These are phyloP conservation scores for Oidium heveae DNA, from an alignment of 2,329 filamentous ascomycete genomes.

Conservation along the genomic window DNA sequence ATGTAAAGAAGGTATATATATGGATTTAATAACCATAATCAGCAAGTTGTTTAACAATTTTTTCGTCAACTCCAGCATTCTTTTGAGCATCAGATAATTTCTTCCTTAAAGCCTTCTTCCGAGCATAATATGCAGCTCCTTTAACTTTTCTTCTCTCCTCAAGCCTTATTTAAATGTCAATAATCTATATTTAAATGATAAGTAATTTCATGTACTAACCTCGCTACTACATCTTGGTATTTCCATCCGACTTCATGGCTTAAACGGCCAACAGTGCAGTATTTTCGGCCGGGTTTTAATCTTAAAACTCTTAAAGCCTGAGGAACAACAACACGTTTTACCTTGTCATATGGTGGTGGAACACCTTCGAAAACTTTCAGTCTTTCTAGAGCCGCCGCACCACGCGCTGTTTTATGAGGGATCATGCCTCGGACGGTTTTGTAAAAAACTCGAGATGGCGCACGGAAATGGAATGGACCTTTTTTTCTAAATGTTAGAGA, in stretches of 20 bases:
- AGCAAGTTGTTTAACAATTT: slow-evolving; percentile 73
- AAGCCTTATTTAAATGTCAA: slow-evolving; percentile 33
- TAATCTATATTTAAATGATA: background rate
- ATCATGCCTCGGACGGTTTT: slow-evolving; percentile 99
- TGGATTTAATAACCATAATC: slow-evolving; percentile 62
- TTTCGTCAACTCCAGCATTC: slow-evolving; percentile 63
- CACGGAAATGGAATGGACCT: slow-evolving; percentile 99
- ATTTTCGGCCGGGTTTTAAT: slow-evolving; percentile 98
- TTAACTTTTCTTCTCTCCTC: slow-evolving; percentile 99
- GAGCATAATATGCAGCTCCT: slow-evolving; percentile 97
- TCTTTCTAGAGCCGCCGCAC: slow-evolving; percentile 86
- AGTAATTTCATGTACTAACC: slow-evolving; percentile 34
- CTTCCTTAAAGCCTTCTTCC: slow-evolving; percentile 91
- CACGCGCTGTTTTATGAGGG: slow-evolving; percentile 97
- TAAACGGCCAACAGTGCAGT: slow-evolving; percentile 95
- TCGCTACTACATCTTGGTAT: slow-evolving; percentile 97
- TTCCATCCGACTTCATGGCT: slow-evolving; percentile 99
- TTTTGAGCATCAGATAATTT: slow-evolving; percentile 84
- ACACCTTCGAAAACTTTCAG: slow-evolving; percentile 99
- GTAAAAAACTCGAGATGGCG: slow-evolving; percentile 98
- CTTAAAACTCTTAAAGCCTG: slow-evolving; percentile 91
- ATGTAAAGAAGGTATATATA: too few species aligned
- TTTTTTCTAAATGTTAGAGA: slow-evolving; percentile 4
- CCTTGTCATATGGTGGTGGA: slow-evolving; percentile 95
- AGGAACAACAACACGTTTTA: slow-evolving; percentile 98